Conservation (phyloP, 805 yeast species). For the Barnettozyma salicaria region DNA sequence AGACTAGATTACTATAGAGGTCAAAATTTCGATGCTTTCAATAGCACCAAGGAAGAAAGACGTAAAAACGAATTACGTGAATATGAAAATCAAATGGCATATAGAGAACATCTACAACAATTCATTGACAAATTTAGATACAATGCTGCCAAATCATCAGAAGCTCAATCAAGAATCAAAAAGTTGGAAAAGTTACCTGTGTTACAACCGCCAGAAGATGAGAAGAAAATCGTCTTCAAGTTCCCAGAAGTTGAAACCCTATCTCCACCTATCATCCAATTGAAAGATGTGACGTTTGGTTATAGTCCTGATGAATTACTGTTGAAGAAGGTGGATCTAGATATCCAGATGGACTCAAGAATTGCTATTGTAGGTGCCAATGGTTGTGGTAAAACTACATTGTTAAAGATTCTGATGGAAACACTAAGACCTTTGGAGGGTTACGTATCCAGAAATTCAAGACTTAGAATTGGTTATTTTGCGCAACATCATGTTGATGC, state of each 20-base stretch:
- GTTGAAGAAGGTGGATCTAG: slow-evolving; percentile 74
- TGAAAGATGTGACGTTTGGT: slow-evolving; percentile 83
- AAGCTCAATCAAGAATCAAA: slow-evolving; percentile 97
- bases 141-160: slow-evolving; percentile 95
- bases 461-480: slow-evolving; percentile 91
- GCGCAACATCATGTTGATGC: slow-evolving; percentile 98
- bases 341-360: slow-evolving; percentile 89
- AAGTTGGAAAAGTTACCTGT: slow-evolving; percentile 92
- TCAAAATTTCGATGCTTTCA: slow-evolving; percentile 87
- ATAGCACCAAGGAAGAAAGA: slow-evolving; percentile 91
- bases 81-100: slow-evolving; percentile 96
- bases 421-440: slow-evolving; percentile 72
- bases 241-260: slow-evolving; percentile 94
- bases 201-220: slow-evolving; percentile 92
- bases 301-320: slow-evolving; percentile 61
- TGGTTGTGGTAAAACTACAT: slow-evolving; percentile 98
- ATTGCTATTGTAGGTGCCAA: slow-evolving; percentile 98
- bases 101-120: slow-evolving; percentile 85
- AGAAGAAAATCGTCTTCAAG: slow-evolving; percentile 72
- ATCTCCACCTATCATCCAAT: slow-evolving; percentile 89
- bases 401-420: slow-evolving; percentile 81
- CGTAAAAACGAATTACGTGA: slow-evolving; percentile 88
- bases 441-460: slow-evolving; percentile 68
- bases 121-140: slow-evolving; percentile 96
- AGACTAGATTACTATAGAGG: slow-evolving; percentile 94